phyloP scores from a whole-genome alignment of 2,329 filamentous ascomycete species.

The Lomentospora prolificans region DNA sequence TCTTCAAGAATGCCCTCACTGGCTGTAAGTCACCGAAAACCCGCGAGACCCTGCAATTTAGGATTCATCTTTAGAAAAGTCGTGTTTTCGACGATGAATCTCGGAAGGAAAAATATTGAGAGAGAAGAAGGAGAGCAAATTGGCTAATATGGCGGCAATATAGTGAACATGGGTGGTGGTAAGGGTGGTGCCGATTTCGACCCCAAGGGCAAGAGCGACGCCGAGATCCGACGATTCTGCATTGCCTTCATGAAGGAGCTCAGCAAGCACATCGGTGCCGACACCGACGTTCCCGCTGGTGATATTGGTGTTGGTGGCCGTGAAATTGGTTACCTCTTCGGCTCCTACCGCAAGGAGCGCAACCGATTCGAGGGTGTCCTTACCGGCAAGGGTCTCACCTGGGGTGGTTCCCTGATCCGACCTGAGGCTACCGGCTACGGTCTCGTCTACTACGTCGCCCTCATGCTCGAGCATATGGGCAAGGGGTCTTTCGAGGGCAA shows the following conservation, averaged over 20 bases:
- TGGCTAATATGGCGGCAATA: constrained; percentile 1
- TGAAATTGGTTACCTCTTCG: constrained; percentile 92
- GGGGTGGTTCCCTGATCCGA: constrained; percentile 89
- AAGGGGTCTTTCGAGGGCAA: constrained; percentile 82
- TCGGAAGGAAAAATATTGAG: background rate
- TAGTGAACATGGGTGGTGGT: constrained; percentile 74
- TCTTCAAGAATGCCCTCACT: constrained; percentile 98
- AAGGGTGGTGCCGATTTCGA: constrained; percentile 98
- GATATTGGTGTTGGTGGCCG: constrained; percentile 90
- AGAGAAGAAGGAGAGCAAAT: background rate
- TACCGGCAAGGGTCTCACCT: constrained; percentile 87
- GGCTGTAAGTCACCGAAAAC: constrained; percentile 53
- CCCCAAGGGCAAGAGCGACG: constrained; percentile 96
- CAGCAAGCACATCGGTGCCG: constrained; percentile 88
- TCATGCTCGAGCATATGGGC: constrained; percentile 90
- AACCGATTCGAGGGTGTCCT: constrained; percentile 94
- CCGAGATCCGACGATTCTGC: constrained; percentile 96
- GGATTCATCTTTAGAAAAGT: background rate
- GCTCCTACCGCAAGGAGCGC: constrained; percentile 77
- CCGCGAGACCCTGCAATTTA: background rate
- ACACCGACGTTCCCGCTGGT: constrained; percentile 92
- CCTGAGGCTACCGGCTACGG: constrained; percentile 96
- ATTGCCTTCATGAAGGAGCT: constrained; percentile 93
- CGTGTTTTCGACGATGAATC: no score
- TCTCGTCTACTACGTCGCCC: constrained; percentile 89